A percentile compares a stretch with the other conserved stretches of the same genome.
These are phyloP conservation scores for Dipodascus geniculatus DNA, from an alignment of 805 yeast species.

Conservation along the genomic window DNA sequence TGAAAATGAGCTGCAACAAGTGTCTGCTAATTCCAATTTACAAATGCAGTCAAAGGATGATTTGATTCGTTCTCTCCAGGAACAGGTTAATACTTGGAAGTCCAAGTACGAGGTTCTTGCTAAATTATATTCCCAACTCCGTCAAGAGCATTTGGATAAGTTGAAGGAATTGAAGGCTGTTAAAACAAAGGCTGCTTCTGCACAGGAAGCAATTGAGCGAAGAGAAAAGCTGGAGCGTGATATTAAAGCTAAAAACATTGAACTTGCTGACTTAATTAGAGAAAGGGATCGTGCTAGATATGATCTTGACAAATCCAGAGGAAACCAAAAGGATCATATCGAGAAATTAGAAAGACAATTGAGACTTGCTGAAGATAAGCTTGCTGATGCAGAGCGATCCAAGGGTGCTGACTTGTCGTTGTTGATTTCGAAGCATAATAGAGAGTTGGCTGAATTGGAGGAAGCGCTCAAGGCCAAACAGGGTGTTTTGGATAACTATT, in stretches of 20 bases:
- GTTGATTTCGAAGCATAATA: conserved; percentile 49
- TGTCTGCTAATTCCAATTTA: conserved; percentile 54
- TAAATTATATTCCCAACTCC: conserved; percentile 75
- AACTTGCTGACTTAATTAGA: conserved; percentile 76
- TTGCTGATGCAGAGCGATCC: conserved; percentile 47
- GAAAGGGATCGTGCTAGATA: conserved; percentile 83
- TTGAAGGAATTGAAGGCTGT: conserved; percentile 67
- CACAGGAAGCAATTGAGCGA: conserved; percentile 80
- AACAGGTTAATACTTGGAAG: conserved; percentile 69
- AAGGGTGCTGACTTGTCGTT: conserved; percentile 53
- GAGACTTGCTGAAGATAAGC: conserved; percentile 45
- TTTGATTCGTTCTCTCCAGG: conserved; percentile 52
- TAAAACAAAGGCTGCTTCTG: conserved; percentile 77
- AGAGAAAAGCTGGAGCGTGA: conserved; percentile 76
- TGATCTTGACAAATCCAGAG: conserved; percentile 62
- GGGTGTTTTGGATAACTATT: conserved; percentile 21
- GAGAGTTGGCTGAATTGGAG: conserved; percentile 45
- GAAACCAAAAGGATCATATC: conserved; percentile 50
- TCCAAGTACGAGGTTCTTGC: conserved; percentile 83
- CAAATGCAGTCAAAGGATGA: conserved; percentile 72
- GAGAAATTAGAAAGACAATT: conserved; percentile 55
- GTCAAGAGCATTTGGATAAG: conserved; percentile 80
- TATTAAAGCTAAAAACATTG: conserved; percentile 73
- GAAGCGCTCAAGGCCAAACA: conserved; percentile 25
- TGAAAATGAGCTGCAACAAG: conserved; percentile 55